Evolutionary conservation across 2,329 filamentous ascomycete genomes (phyloP).

Genomic region (Talaromyces amestolkiae): DNA sequence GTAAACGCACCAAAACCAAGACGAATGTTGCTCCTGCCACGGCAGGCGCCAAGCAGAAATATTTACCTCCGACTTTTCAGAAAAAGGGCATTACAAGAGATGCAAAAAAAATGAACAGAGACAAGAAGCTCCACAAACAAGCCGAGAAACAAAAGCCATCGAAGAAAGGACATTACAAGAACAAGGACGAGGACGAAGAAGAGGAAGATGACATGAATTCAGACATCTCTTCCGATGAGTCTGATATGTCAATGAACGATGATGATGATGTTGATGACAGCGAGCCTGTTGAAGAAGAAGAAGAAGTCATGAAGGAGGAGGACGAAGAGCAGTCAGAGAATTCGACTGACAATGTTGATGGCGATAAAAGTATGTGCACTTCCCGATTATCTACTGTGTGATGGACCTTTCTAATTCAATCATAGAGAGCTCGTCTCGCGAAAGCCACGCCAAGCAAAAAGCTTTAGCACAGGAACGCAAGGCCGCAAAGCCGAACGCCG

Average conservation of each 20-base stretch:
- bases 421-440: conserved; percentile 68
- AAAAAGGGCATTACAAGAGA: conserved; percentile 15
- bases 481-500: conserved; percentile 87
- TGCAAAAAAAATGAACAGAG: conserved; percentile 29
- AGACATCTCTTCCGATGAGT: conserved; percentile 54
- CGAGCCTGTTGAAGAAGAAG: conserved; percentile 19
- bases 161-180: conserved; percentile 35
- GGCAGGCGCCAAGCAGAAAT: conserved; percentile 16
- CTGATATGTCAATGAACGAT: conserved; percentile 56
- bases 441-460: conserved; percentile 92
- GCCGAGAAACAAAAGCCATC: conserved; percentile 32
- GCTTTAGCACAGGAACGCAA: conserved; percentile 83
- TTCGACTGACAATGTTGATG: conserved; percentile 9
- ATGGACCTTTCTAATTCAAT: conserved; percentile 1
- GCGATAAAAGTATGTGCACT: conserved; percentile 12
- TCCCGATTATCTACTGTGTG: neutral
- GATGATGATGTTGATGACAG: conserved; percentile 39
- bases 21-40: conserved; percentile 21
- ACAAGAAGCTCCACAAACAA: conserved; percentile 27
- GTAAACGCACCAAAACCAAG: conserved; percentile 42
- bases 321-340: conserved; percentile 22
- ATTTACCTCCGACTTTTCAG: conserved; percentile 12
- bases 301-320: conserved; percentile 20
- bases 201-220: conserved; percentile 37
- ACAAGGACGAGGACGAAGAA: conserved; percentile 40